phyloP scores from a whole-genome alignment of 2,329 filamentous ascomycete species.

The Scleromitrula shiraiana region DNA sequence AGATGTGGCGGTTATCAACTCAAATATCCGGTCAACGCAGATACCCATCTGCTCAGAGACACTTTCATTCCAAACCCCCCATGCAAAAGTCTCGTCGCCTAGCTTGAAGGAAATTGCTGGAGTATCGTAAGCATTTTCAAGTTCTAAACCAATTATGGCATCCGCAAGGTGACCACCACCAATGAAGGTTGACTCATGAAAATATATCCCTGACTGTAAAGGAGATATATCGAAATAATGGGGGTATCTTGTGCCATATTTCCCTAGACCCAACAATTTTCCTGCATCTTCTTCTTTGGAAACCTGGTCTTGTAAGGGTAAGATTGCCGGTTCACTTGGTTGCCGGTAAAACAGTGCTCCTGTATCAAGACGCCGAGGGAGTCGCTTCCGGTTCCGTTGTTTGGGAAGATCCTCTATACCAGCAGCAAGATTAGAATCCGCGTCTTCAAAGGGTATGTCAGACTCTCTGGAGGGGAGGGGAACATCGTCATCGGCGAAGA shows the following conservation, averaged over 20 bases:
- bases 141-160: constrained; percentile 24
- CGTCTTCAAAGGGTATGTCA: not conserved
- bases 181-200: constrained; percentile 51
- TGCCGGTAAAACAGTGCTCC: constrained; percentile 29
- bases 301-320: constrained; percentile 20
- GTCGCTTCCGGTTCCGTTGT: constrained; percentile 18
- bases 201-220: constrained; percentile 46
- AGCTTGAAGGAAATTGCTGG: constrained; percentile 37
- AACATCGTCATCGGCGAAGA: constrained; percentile 26
- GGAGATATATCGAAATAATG: constrained; percentile 57
- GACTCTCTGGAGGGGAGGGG: constrained; percentile 12
- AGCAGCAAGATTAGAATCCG: not conserved
- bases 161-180: constrained; percentile 44
- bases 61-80: constrained; percentile 49
- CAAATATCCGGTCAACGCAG: constrained; percentile 49
- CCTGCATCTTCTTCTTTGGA: no score
- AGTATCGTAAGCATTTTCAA: constrained; percentile 20
- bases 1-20: constrained; percentile 30
- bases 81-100: constrained; percentile 41
- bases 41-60: constrained; percentile 55
- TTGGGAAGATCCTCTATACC: not conserved
- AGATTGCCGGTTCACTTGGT: constrained; percentile 25
- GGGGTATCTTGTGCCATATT: constrained; percentile 53
- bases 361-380: constrained; percentile 26
- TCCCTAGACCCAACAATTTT: constrained; percentile 48